These are phyloP conservation scores for Thymus quinquecostatus DNA, from an alignment of 257 asterid species.

Conservation along the genomic window DNA sequence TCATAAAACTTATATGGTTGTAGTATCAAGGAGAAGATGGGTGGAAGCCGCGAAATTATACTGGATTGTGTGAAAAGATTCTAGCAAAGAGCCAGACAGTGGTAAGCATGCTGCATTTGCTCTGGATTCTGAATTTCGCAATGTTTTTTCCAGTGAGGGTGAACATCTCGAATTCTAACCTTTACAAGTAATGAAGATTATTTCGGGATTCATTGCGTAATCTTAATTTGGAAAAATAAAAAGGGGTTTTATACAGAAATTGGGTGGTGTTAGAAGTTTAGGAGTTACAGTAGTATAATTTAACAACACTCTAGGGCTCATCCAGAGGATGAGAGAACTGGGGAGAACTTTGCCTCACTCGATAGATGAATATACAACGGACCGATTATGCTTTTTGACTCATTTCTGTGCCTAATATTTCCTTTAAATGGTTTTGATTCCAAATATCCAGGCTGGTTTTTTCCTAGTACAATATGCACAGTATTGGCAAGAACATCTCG, in stretches of 20 bases:
- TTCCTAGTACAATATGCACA: slow-evolving; percentile 82
- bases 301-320: too few species aligned
- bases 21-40: slow-evolving; percentile 98
- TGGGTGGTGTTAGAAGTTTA: too few species aligned
- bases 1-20: slow-evolving; percentile 35
- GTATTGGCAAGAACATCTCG: slow-evolving; percentile 86
- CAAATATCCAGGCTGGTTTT: slow-evolving; percentile 74
- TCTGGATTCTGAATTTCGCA: background rate
- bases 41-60: slow-evolving; percentile 79
- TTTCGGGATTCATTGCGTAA: too few species aligned
- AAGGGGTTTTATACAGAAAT: too few species aligned
- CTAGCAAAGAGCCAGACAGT: slow-evolving; percentile 92
- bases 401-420: background rate
- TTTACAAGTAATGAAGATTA: too few species aligned
- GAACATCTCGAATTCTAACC: too few species aligned
- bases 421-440: background rate
- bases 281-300: too few species aligned
- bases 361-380: background rate
- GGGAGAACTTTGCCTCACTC: too few species aligned
- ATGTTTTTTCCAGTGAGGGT: too few species aligned
- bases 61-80: slow-evolving; percentile 89
- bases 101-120: slow-evolving; percentile 54
- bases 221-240: too few species aligned
- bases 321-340: too few species aligned
- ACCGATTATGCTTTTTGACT: background rate